Evolutionary conservation across 2,329 filamentous ascomycete species (phyloP).

Genomic region (Apiospora pterosperma): DNA sequence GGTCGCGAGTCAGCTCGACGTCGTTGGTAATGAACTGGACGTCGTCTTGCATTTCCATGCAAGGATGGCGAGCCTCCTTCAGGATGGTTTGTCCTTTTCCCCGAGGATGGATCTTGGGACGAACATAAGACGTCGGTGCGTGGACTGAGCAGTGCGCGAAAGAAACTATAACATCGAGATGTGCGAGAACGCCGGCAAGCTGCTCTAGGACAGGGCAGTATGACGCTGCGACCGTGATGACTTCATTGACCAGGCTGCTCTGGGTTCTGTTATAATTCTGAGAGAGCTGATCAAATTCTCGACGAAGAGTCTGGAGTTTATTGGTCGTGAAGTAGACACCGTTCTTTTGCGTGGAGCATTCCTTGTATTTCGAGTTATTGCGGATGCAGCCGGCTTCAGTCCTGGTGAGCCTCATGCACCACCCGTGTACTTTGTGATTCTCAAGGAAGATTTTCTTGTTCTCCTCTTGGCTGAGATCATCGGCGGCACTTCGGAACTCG

Average conservation of each 20-base stretch:
- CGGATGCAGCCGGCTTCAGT: conserved; percentile 91
- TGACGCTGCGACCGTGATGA: conserved; percentile 88
- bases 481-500: conserved; percentile 73
- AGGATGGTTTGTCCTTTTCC: conserved; percentile 85
- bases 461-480: conserved; percentile 84
- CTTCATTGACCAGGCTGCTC: conserved; percentile 83
- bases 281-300: conserved; percentile 91
- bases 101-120: conserved; percentile 84
- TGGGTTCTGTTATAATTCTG: conserved; percentile 96
- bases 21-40: conserved; percentile 99
- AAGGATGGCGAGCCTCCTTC: conserved; percentile 92
- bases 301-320: conserved; percentile 71
- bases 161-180: conserved; percentile 91
- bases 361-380: conserved; percentile 84
- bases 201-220: conserved; percentile 92
- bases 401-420: conserved; percentile 91
- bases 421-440: conserved; percentile 92
- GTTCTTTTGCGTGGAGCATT: conserved; percentile 98
- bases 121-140: conserved; percentile 85
- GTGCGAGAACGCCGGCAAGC: conserved; percentile 81
- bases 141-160: conserved; percentile 93
- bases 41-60: conserved; percentile 98
- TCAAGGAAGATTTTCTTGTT: conserved; percentile 99
- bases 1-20: conserved; percentile 72
- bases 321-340: conserved; percentile 96